Evolutionary conservation across 176 grass and related monocot species (phyloP).

Genomic region (Hyparrhenia diplandra): DNA sequence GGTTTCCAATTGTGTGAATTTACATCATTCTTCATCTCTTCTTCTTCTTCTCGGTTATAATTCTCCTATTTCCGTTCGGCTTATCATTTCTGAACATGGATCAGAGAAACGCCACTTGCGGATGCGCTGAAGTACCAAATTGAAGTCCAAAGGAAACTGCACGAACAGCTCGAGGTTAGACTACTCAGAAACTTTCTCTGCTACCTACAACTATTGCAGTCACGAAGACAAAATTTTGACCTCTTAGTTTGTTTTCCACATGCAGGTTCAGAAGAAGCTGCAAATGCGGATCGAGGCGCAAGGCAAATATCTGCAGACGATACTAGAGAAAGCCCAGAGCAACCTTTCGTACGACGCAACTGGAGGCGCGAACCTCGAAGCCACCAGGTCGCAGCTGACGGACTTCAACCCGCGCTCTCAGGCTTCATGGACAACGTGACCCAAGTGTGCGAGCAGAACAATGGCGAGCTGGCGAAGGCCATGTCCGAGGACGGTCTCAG

Average conservation of each 20-base stretch:
- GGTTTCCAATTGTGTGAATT: background rate
- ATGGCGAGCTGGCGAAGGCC: conserved; percentile 35
- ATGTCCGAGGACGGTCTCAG: conserved; percentile 43
- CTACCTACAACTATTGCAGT: background rate
- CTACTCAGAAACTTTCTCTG: background rate
- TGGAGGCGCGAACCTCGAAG: conserved; percentile 40
- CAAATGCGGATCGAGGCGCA: conserved; percentile 97
- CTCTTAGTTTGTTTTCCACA: background rate
- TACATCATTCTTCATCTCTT: background rate
- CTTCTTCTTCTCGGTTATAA: too few relatives aligned
- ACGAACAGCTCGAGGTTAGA: conserved; percentile 73
- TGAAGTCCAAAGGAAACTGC: conserved; percentile 77
- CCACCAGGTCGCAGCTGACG: conserved; percentile 50
- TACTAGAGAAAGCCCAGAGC: conserved; percentile 71
- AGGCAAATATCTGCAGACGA: conserved; percentile 84
- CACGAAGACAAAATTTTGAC: background rate
- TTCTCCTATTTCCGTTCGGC: too few relatives aligned
- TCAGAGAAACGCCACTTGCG: conserved; percentile 69
- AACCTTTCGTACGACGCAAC: conserved; percentile 49
- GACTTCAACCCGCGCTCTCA: conserved; percentile 62
- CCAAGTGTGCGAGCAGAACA: conserved; percentile 48
- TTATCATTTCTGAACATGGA: too few relatives aligned
- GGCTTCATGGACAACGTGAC: conserved; percentile 54
- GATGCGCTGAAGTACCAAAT: conserved; percentile 78
- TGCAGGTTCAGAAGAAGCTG: conserved; percentile 92